phyloP scores from a whole-genome alignment of 2,329 filamentous ascomycete genomes.

The Paecilomyces fulvus region DNA sequence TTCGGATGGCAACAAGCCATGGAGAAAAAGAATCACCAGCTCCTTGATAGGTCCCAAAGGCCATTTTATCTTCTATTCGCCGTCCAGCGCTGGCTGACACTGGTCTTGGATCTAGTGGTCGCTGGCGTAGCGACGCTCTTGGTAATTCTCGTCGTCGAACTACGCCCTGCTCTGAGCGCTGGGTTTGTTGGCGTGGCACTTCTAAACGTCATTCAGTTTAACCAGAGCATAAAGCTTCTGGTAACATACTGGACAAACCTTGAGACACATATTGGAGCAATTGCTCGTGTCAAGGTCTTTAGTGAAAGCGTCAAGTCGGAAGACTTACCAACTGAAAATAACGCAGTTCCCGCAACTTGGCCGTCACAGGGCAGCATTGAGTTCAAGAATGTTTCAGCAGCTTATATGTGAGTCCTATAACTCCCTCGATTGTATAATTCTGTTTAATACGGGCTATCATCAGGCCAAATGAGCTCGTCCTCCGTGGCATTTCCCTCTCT shows the following conservation, averaged over 20 bases:
- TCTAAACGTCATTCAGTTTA: conserved; percentile 47
- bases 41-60: conserved; percentile 47
- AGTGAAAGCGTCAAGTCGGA: conserved; percentile 37
- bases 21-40: conserved; percentile 36
- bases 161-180: conserved; percentile 35
- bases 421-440: neutral
- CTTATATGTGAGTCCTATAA: conserved; percentile 28
- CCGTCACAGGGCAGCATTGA: conserved; percentile 35
- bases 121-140: conserved; percentile 41
- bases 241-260: conserved; percentile 48
- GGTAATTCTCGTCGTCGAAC: conserved; percentile 41
- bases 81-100: conserved; percentile 50
- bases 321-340: conserved; percentile 33
- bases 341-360: conserved; percentile 33
- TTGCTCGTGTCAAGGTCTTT: conserved; percentile 49
- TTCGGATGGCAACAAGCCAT: conserved; percentile 46
- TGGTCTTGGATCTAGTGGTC: conserved; percentile 45
- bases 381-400: conserved; percentile 37
- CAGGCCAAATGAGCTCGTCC: conserved; percentile 26
- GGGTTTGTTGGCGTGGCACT: conserved; percentile 47
- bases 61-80: conserved; percentile 51
- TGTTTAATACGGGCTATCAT: neutral
- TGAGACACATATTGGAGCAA: conserved; percentile 51
- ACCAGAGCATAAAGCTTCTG: conserved; percentile 43
- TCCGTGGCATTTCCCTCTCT: conserved; percentile 39